Percentiles rank a stretch among this genome's conserved stretches.
phyloP scores from a whole-genome alignment of 2,329 filamentous ascomycete genomes.

The Ciborinia camelliae region DNA sequence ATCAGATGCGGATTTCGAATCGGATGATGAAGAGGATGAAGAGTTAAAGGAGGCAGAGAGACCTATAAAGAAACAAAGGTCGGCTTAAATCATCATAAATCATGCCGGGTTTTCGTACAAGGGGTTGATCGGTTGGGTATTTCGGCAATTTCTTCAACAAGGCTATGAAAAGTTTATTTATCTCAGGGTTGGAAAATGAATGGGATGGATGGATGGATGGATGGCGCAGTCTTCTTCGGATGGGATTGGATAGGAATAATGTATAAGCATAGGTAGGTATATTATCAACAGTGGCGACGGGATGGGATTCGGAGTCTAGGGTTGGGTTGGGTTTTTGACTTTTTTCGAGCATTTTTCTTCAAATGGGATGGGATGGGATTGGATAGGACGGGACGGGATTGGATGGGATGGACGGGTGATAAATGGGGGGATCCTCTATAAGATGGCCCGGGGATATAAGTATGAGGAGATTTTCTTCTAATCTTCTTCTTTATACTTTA shows the following conservation, averaged over 20 bases:
- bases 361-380: no score
- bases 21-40: constrained; percentile 50
- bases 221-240: not conserved
- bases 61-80: constrained; percentile 9
- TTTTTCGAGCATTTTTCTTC: not conserved
- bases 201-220: not conserved
- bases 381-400: no score
- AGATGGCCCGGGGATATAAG: no score
- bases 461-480: no score
- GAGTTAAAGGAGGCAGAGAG: not conserved
- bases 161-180: not conserved
- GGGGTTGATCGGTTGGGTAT: not conserved
- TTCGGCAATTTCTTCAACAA: not conserved
- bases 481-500: no score
- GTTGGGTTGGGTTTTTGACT: not conserved
- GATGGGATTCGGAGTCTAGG: not conserved
- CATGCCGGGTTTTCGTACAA: not conserved
- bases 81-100: not conserved
- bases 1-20: constrained; percentile 69
- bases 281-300: not conserved
- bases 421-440: not conserved
- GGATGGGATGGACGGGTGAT: not conserved
- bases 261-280: not conserved
- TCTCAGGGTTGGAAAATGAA: not conserved
- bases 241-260: not conserved